phyloP scores from a whole-genome alignment of 805 yeast species.

The Millerago galiae region DNA sequence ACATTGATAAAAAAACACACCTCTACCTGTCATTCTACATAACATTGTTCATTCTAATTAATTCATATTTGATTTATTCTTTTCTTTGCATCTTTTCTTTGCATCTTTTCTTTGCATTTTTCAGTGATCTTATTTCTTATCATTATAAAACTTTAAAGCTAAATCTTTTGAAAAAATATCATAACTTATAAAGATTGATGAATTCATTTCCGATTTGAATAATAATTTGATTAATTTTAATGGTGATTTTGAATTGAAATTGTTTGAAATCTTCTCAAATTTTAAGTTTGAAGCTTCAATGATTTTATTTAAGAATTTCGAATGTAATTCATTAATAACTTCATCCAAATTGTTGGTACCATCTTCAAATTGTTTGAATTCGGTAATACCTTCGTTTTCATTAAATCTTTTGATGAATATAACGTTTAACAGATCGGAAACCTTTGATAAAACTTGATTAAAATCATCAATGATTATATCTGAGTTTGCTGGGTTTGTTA shows the following conservation, averaged over 20 bases:
- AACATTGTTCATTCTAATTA: too few relatives aligned
- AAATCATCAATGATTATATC: conserved; percentile 20
- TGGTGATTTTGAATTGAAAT: conserved; percentile 16
- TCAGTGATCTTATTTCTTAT: too few relatives aligned
- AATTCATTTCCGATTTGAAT: conserved; percentile 21
- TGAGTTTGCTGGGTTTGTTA: conserved; percentile 19
- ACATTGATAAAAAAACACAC: too few relatives aligned
- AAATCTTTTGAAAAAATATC: conserved; percentile 17
- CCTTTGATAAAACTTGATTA: conserved; percentile 12
- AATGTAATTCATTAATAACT: conserved; percentile 12
- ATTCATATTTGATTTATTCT: too few relatives aligned
- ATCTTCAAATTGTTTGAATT: conserved; percentile 11
- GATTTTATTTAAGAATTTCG: conserved; percentile 13
- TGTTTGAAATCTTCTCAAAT: conserved; percentile 19
- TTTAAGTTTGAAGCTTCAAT: conserved; percentile 20
- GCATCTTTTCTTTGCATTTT: too few relatives aligned
- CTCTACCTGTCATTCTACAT: too few relatives aligned
- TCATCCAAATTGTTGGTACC: conserved; percentile 12
- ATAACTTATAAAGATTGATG: conserved; percentile 18
- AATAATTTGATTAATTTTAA: conserved; percentile 22
- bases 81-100: too few relatives aligned
- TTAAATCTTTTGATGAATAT: conserved; percentile 17
- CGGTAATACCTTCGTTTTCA: conserved; percentile 9
- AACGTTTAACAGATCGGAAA: conserved; percentile 14
- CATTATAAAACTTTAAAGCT: conserved; percentile 20